Evolutionary conservation across 768 basidiomycete species (phyloP).

Genomic region (Paxillus rubicundulus): DNA sequence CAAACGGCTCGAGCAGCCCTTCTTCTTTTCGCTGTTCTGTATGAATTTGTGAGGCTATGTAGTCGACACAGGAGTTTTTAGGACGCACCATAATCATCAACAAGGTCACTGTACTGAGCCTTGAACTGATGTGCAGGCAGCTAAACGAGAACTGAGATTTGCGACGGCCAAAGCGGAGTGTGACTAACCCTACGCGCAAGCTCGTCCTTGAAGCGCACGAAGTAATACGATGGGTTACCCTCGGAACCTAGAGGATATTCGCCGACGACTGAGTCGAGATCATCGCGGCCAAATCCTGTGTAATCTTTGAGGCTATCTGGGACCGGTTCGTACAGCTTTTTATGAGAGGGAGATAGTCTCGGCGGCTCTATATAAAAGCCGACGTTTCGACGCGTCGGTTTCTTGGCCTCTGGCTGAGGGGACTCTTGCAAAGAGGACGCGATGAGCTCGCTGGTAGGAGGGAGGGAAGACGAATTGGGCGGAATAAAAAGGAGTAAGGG

Average conservation of each 20-base stretch:
- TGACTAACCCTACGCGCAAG: conserved; percentile 53
- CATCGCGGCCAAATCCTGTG: conserved; percentile 27
- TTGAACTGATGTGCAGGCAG: conserved; percentile 41
- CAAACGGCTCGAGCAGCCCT: conserved; percentile 49
- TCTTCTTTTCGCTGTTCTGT: conserved; percentile 45
- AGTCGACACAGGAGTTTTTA: background rate
- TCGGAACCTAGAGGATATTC: conserved; percentile 40
- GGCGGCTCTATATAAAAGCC: conserved; percentile 40
- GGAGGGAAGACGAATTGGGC: conserved; percentile 13
- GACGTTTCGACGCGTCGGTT: conserved; percentile 11
- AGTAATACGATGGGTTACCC: conserved; percentile 49
- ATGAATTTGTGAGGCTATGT: conserved; percentile 6
- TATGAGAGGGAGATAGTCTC: conserved; percentile 36
- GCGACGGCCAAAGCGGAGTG: background rate
- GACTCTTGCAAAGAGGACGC: conserved; percentile 3
- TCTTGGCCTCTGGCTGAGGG: background rate
- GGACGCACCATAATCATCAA: conserved; percentile 56
- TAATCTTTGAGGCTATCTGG: conserved; percentile 35
- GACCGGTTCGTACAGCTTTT: conserved; percentile 40
- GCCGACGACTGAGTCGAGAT: conserved; percentile 53
- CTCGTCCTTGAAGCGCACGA: conserved; percentile 57
- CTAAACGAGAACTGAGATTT: conserved; percentile 31
- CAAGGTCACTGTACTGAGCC: conserved; percentile 40
- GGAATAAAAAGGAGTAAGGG: conserved; percentile 16
- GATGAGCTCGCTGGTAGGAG: conserved; percentile 2